Base-by-base conservation (phyloP, 208 protist species). In the Sergeia podlipaevii region DNA sequence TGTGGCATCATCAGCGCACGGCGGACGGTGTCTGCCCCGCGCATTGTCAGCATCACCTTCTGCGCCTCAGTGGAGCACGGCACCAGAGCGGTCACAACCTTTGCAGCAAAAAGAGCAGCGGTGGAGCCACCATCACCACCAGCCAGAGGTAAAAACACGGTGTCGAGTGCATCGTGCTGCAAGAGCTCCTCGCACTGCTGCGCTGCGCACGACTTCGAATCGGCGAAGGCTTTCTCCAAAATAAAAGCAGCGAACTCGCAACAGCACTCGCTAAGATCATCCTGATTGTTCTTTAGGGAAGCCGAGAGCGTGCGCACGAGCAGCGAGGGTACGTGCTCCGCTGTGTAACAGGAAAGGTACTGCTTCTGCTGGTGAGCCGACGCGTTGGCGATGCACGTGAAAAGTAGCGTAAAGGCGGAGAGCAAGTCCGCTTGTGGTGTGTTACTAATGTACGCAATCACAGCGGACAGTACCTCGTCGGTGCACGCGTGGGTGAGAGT, bases 141-240 rank as follows among this genome's bases (percentile, higher is more conserved):
- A 46, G 77, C 86, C 17, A 89, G 62, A 1, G 80, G 80, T 27
- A 92, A 51, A 54, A 81, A 77, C 2, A 87, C 47, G 20, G 34
- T 33, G 18, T 61, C 46, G 23, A 92, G 53, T 6, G 54, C 66
- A 21, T 70, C 60, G 17, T 64, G 67, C 26, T 69, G 33, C 0
- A 74, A 39, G 3, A 80, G 65, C 21, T 44, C 33, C 1, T 74
- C 41, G 34, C 74, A 87, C 64, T 80, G 65, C 45, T 55, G 45
- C 15, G 61, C 57, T 24, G 67, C 50, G 1, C 53, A 64, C n/a
- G 77, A 66, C 13, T 51, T 57, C 27, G 74, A 4, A 27, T 79
- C 67, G 10, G 24, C 36, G 29, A 58, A 52, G 4, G 73, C 65
- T 15, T 70, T 63, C 7, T 66, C 66, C 21, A 89, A 60, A 5